A percentile compares a stretch with the other conserved stretches of the same genome.
Conservation (phyloP, 306 rosid genomes). For the Fagus sylvatica region DNA sequence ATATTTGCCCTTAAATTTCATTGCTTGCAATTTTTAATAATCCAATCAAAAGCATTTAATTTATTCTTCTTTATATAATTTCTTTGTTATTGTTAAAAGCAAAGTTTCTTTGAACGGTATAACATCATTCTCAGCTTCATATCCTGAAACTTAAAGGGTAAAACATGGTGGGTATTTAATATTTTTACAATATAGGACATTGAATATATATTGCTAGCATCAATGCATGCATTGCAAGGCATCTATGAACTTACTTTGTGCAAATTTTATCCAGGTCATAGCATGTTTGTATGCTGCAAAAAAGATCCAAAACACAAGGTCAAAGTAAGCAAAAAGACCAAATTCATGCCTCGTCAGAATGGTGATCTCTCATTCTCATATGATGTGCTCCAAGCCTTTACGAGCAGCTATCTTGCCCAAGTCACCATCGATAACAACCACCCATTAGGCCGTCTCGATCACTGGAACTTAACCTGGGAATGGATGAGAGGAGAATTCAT, state of each 20-base stretch:
- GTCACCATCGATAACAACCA: slow-evolving; percentile 69
- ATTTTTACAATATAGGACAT: too few species aligned
- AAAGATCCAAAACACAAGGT: slow-evolving; percentile 65
- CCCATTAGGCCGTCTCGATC: slow-evolving; percentile 82
- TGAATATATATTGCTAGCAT: too few species aligned
- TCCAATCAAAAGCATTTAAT: background rate
- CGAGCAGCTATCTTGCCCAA: slow-evolving; percentile 56
- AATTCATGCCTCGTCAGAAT: slow-evolving; percentile 47
- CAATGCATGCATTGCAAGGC: too few species aligned
- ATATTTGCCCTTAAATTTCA: background rate
- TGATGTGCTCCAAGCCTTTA: slow-evolving; percentile 58
- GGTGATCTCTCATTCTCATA: slow-evolving; percentile 66
- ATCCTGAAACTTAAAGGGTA: too few species aligned
- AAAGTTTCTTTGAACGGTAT: too few species aligned
- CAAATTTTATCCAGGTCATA: background rate
- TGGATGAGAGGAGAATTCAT: slow-evolving; percentile 84
- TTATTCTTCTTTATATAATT: background rate
- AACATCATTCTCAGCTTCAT: too few species aligned
- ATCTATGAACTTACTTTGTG: background rate
- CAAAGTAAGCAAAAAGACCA: slow-evolving; percentile 28
- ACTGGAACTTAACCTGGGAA: slow-evolving; percentile 88
- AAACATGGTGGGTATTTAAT: too few species aligned
- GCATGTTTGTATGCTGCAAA: slow-evolving; percentile 54
- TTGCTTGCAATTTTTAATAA: background rate
- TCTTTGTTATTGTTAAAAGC: background rate